Evolutionary conservation across 768 basidiomycete genomes (phyloP).

Genomic region (Pulveroboletus sp.): DNA sequence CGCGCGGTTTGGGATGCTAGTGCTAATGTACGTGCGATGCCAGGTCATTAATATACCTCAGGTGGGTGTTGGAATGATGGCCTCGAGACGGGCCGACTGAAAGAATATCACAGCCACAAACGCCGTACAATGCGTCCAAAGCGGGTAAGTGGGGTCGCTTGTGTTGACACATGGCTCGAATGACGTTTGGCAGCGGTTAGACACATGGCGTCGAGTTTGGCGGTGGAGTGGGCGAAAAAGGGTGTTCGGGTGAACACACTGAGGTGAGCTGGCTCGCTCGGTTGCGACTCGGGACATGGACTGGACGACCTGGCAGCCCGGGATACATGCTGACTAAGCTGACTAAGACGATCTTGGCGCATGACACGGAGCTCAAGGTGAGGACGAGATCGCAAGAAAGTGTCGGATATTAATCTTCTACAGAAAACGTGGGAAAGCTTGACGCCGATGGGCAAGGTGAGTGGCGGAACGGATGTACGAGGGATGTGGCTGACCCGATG

Average conservation of each 20-base stretch:
- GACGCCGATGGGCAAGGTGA: constrained; percentile 84
- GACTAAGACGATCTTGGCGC: constrained; percentile 77
- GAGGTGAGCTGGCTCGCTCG: constrained; percentile 42
- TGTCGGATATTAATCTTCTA: not conserved
- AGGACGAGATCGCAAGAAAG: not conserved
- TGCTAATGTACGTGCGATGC: constrained; percentile 11
- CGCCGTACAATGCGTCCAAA: constrained; percentile 95
- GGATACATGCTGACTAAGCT: constrained; percentile 95
- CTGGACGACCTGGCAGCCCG: constrained; percentile 47
- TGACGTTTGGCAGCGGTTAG: constrained; percentile 61
- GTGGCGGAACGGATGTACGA: constrained; percentile 8
- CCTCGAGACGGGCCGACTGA: not conserved
- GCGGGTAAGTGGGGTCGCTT: constrained; percentile 50
- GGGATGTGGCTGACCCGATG: constrained; percentile 6
- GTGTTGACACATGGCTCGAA: not conserved
- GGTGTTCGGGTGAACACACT: constrained; percentile 83
- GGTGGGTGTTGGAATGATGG: constrained; percentile 35
- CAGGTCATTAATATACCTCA: constrained; percentile 90
- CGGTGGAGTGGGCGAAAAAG: constrained; percentile 94
- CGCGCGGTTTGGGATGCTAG: not conserved
- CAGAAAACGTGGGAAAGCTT: constrained; percentile 82
- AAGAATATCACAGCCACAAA: constrained; percentile 59
- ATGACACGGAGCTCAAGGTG: constrained; percentile 75
- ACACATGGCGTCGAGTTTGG: constrained; percentile 90
- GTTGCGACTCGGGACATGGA: not conserved